phyloP scores from a whole-genome alignment of 495 filamentous ascomycete species.

The Lentithecium fluviatile region DNA sequence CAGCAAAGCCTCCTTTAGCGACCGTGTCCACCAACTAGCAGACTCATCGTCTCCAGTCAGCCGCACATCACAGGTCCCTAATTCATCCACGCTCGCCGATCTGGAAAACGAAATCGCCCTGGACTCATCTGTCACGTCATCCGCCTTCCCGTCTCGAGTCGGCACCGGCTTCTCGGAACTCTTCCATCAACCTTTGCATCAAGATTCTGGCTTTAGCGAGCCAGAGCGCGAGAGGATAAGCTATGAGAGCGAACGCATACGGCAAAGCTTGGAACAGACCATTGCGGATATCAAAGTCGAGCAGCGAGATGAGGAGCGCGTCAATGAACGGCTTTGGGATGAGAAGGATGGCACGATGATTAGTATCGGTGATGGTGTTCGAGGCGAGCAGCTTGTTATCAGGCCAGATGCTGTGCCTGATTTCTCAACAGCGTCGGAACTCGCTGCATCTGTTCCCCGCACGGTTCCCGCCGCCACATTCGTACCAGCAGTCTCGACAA shows the following conservation, averaged over 20 bases:
- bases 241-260: constrained; percentile 25
- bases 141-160: not conserved
- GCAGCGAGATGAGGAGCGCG: not conserved
- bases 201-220: constrained; percentile 43
- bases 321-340: constrained; percentile 22
- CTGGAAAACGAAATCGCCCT: constrained; percentile 30
- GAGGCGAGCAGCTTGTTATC: constrained; percentile 6
- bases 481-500: not conserved
- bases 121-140: not conserved
- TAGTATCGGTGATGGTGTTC: constrained; percentile 7
- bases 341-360: constrained; percentile 20
- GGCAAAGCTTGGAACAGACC: constrained; percentile 20
- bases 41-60: not conserved
- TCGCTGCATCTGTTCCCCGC: no score
- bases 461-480: no score
- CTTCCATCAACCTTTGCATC: constrained; percentile 32
- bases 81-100: constrained; percentile 23
- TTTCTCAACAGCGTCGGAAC: not conserved
- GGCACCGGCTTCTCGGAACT: constrained; percentile 16
- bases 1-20: constrained; percentile 33
- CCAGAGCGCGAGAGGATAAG: not conserved
- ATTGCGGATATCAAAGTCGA: not conserved
- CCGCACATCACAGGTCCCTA: not conserved
- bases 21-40: constrained; percentile 25
- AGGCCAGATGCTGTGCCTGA: not conserved